Percentiles rank a stretch among this genome's conserved stretches.
These are phyloP conservation scores for Lolium perenne DNA, from an alignment of 176 grass and related monocot genomes.

Conservation along the genomic window DNA sequence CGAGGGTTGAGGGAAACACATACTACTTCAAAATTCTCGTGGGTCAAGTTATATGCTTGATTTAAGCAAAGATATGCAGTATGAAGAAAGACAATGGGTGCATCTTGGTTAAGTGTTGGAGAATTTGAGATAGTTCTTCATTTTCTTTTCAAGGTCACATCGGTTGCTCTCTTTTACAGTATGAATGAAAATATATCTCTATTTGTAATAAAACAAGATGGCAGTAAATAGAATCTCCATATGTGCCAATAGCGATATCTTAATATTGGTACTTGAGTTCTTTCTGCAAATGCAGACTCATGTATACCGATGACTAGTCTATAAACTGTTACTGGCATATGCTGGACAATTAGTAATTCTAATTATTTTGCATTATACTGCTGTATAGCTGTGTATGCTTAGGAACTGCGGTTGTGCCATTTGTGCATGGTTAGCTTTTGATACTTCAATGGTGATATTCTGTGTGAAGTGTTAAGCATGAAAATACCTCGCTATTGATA, in stretches of 20 bases:
- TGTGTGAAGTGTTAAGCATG: background rate
- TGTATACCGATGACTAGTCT: background rate
- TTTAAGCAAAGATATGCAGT: background rate
- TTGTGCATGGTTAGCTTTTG: background rate
- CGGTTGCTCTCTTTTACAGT: no score
- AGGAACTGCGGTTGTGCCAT: background rate
- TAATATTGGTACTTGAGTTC: background rate
- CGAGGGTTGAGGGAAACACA: background rate
- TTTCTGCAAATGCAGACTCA: background rate
- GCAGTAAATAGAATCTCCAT: background rate
- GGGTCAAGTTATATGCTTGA: background rate
- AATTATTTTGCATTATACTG: background rate
- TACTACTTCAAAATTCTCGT: background rate
- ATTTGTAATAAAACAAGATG: background rate
- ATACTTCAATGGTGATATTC: background rate
- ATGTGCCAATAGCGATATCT: background rate
- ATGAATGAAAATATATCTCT: background rate
- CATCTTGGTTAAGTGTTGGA: background rate
- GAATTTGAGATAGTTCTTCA: background rate
- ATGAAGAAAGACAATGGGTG: background rate
- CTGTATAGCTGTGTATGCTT: background rate
- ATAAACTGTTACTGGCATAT: background rate
- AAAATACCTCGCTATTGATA: background rate
- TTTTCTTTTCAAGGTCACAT: slow-evolving; percentile 2
- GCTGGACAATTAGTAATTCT: background rate